Evolutionary conservation across 805 yeast genomes (phyloP).

Genomic region (Candida ponderosae): DNA sequence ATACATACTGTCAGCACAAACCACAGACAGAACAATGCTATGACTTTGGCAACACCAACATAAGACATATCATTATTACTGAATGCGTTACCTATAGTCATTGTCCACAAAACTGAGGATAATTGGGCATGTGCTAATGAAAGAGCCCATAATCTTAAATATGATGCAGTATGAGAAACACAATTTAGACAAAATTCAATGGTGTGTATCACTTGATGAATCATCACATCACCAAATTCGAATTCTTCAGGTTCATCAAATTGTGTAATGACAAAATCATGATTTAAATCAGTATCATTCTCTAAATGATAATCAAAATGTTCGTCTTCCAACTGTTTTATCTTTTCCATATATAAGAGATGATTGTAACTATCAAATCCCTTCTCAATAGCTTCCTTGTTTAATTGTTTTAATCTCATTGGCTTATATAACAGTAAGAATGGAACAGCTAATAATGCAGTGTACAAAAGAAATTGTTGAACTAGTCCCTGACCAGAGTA

Average conservation of each 20-base stretch:
- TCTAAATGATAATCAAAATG: conserved; percentile 22
- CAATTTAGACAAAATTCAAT: conserved; percentile 96
- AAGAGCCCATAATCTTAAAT: conserved; percentile 92
- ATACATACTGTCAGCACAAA: conserved; percentile 84
- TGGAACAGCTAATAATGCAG: conserved; percentile 89
- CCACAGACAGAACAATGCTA: conserved; percentile 89
- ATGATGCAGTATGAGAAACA: conserved; percentile 98
- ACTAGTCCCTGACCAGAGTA: conserved; percentile 73
- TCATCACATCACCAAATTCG: conserved; percentile 88
- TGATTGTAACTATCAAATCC: conserved; percentile 27
- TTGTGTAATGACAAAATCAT: conserved; percentile 35
- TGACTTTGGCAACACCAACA: conserved; percentile 66
- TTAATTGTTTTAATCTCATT: conserved; percentile 51
- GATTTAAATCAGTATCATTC: conserved; percentile 41
- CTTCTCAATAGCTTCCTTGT: conserved; percentile 40
- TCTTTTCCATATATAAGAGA: neutral
- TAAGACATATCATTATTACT: conserved; percentile 35
- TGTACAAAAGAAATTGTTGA: conserved; percentile 61
- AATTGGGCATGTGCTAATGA: conserved; percentile 96
- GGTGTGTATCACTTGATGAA: conserved; percentile 95
- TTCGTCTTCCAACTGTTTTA: conserved; percentile 27
- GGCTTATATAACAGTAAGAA: conserved; percentile 87
- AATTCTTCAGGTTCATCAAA: conserved; percentile 49
- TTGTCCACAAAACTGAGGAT: conserved; percentile 90
- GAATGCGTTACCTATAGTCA: conserved; percentile 85